These are phyloP conservation scores for Trichoderma gamsii DNA, from an alignment of 495 filamentous ascomycete species.

Conservation along the genomic window DNA sequence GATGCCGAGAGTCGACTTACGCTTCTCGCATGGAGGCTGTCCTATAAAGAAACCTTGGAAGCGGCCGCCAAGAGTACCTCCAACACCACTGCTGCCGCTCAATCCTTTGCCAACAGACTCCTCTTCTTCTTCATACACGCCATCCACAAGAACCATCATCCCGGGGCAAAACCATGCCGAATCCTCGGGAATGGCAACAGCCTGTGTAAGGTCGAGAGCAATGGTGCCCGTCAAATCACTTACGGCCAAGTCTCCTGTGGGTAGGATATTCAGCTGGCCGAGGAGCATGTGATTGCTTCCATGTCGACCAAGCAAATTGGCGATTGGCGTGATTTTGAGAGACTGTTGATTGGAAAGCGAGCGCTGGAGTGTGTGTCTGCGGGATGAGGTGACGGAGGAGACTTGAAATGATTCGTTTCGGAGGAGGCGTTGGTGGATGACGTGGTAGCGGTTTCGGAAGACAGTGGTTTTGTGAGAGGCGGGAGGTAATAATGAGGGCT, in stretches of 20 bases:
- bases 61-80: constrained; percentile 78
- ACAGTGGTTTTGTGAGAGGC: constrained; percentile 75
- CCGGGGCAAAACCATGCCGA: constrained; percentile 88
- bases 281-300: constrained; percentile 81
- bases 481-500: constrained; percentile 70
- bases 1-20: constrained; percentile 70
- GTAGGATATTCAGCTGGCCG: constrained; percentile 72
- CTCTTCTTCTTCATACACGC: constrained; percentile 88
- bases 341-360: constrained; percentile 55
- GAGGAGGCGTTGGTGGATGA: constrained; percentile 83
- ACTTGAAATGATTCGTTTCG: constrained; percentile 91
- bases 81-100: constrained; percentile 70
- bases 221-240: constrained; percentile 85
- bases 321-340: constrained; percentile 87
- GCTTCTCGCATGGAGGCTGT: constrained; percentile 82
- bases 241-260: constrained; percentile 75
- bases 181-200: constrained; percentile 72
- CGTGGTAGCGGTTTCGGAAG: constrained; percentile 82
- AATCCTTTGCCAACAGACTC: constrained; percentile 58
- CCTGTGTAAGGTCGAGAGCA: constrained; percentile 72
- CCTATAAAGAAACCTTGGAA: constrained; percentile 87
- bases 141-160: constrained; percentile 92
- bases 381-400: constrained; percentile 53
- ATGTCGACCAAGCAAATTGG: constrained; percentile 85
- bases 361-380: constrained; percentile 44